Evolutionary conservation across 2,329 filamentous ascomycete genomes (phyloP).

Genomic region (Chaetomiaceae sp.): DNA sequence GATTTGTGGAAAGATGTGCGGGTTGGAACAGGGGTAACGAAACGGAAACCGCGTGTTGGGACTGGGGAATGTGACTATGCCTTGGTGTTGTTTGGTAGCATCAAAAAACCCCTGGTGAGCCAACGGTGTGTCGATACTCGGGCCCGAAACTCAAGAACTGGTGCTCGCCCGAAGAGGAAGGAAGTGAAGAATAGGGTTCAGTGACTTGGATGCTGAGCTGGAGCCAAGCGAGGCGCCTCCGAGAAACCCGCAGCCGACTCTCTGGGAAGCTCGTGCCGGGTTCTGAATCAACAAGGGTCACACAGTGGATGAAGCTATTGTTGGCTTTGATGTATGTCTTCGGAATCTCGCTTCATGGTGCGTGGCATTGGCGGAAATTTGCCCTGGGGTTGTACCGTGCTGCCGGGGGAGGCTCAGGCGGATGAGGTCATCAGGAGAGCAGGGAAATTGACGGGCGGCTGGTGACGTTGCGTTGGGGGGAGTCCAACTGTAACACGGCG

Average conservation of each 20-base stretch:
- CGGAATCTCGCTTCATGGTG: neutral
- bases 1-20: too few species aligned
- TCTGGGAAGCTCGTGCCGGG: neutral
- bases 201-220: neutral
- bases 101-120: too few species aligned
- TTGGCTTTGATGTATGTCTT: neutral
- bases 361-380: slow-evolving; percentile 4
- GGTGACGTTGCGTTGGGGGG: neutral
- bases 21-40: too few species aligned
- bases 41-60: too few species aligned
- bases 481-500: neutral
- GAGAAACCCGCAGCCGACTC: neutral
- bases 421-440: slow-evolving; percentile 3
- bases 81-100: too few species aligned
- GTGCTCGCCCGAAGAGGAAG: neutral
- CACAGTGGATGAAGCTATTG: neutral
- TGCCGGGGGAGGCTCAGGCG: neutral
- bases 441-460: neutral
- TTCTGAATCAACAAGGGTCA: neutral
- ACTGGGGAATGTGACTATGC: too few species aligned
- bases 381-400: neutral
- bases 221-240: neutral
- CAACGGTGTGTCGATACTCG: neutral
- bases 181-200: neutral
- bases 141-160: slow-evolving; percentile 1